Evolutionary conservation across 1,284 basidiomycete genomes (phyloP), one percentile per base, ranked within the genome.

Genomic region (Cryptococcus maquisensis): DNA sequence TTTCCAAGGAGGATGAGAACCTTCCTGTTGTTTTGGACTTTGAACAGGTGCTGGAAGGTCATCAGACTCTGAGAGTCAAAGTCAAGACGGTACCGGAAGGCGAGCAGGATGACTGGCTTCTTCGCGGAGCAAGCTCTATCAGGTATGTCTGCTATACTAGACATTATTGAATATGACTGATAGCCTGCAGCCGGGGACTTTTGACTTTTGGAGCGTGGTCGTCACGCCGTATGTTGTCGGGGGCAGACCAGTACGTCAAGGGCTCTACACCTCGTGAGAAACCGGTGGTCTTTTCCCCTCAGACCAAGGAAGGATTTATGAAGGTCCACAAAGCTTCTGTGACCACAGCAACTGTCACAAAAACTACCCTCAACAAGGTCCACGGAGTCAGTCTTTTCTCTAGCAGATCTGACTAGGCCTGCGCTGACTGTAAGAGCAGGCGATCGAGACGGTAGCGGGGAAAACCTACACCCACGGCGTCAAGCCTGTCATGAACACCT

Each of bases 21-120:
- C 79, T 79, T 49, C 84, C 86, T 1, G 87, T 91, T 20, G 74
- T 90, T 46, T 81, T 91, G 54, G 86, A 90, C 68, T 80, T 90
- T 35, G 82, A 82, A 0, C 80, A 81, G 28, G 72, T 78, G 15
- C 77, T 76, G 43, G 64, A 72, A 42, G 69, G 63, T 6, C 75
- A 68, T 13, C 60, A 61, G 41, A 77, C 71, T 3, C 79, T 67
- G 16, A 56, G 75, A 74, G 58, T 81, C 79, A 46, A 58, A 18
- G 76, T 75, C 66, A 81, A 58, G 77, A 84, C 64, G 77, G 83
- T 87, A 23, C 81, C 82, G 0, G 83, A 86, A 52, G 82, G 88
- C 51, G 83, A 84, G 63, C 59, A 76, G 61, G 67, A 77, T 57
- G 85, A 88, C 68, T 86, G 83, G 83, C 80, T 90, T 57, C 82